Evolutionary conservation across 148 eudicot species (phyloP).

Genomic region (Oxyria digyna): DNA sequence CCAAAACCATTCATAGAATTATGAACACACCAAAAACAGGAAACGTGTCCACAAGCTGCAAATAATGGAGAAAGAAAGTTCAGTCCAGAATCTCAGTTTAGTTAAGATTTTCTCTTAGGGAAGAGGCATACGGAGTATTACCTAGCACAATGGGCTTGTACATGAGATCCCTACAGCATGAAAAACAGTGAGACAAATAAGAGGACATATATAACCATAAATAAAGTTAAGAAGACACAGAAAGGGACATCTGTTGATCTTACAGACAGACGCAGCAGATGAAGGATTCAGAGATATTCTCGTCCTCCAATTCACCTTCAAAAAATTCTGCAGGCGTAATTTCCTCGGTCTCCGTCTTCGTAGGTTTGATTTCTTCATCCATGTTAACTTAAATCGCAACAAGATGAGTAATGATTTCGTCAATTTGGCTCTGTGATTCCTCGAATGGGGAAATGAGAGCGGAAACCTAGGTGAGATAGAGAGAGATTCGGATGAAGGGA

Average conservation of each 20-base stretch:
- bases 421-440: neutral
- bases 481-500: too few species aligned
- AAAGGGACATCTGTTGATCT: neutral
- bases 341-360: neutral
- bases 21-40: conserved; percentile 85
- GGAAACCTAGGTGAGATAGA: neutral
- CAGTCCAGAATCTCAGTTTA: neutral
- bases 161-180: conserved; percentile 7
- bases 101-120: neutral
- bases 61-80: conserved; percentile 5
- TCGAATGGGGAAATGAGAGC: neutral
- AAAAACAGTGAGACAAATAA: neutral
- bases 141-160: conserved; percentile 10
- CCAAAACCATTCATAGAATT: conserved; percentile 34
- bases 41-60: conserved; percentile 78
- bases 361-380: neutral
- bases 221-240: neutral
- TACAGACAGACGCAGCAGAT: conserved; percentile 67
- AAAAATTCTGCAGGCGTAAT: conserved; percentile 11
- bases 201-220: neutral
- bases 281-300: conserved; percentile 34
- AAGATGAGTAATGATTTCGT: neutral
- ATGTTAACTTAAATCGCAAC: neutral
- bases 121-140: neutral
- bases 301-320: conserved; percentile 19